Evolutionary conservation across 805 yeast species (phyloP).

Genomic region (Zygoascus tannicola): DNA sequence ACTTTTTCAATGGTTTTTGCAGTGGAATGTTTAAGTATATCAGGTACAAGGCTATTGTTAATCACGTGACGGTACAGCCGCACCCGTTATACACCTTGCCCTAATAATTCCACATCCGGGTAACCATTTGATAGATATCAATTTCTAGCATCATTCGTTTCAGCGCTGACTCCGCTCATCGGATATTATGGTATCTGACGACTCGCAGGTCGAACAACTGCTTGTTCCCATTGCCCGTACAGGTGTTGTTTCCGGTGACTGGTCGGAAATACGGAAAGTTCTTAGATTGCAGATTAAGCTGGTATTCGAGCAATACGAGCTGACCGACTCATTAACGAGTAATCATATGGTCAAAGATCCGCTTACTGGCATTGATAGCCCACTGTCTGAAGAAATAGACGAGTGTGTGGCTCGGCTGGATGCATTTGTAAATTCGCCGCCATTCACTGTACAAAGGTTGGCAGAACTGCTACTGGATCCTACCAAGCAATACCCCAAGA

Average conservation of each 20-base stretch:
- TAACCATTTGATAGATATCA: too few species aligned
- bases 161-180: too few species aligned
- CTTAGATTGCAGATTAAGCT: not conserved
- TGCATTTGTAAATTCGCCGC: constrained; percentile 25
- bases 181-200: too few species aligned
- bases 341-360: constrained; percentile 12
- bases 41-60: too few species aligned
- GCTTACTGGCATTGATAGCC: constrained; percentile 11
- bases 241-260: not conserved
- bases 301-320: not conserved
- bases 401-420: constrained; percentile 8
- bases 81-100: too few species aligned
- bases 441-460: constrained; percentile 32
- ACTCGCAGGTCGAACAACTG: too few species aligned
- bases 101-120: too few species aligned
- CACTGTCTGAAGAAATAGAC: constrained; percentile 9
- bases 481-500: constrained; percentile 15
- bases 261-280: not conserved
- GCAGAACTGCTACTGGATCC: constrained; percentile 29
- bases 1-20: too few species aligned
- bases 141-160: too few species aligned
- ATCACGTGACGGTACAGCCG: too few species aligned
- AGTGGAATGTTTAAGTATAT: too few species aligned
- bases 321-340: not conserved
- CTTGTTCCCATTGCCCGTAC: too few species aligned